Evolutionary conservation across 139 green algal species (phyloP), one percentile per base, ranked within the genome.

Genomic region (Chlorella sp.): DNA sequence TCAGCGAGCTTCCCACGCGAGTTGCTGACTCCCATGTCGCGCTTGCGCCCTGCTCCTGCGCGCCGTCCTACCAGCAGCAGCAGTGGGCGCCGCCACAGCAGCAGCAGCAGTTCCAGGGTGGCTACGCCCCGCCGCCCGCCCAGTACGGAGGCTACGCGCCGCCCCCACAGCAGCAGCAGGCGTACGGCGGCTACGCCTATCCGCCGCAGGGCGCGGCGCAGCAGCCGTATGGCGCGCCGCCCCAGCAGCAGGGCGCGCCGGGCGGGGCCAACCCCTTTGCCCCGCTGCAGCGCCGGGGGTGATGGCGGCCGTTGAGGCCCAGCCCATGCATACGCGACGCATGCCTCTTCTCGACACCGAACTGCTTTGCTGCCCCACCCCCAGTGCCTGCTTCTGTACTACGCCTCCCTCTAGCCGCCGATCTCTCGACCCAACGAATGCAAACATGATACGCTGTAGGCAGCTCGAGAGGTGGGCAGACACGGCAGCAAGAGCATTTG

Each of bases 261-360:
- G 65, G n/a, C 27, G 66, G 62, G 40, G 65, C 46, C 55, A 76
- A 80, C 55, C 65, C 55, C 6, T 74, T 61, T 70, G 33, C 65
- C 0, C 40, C 56, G 25, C 75, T 68, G 66, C 75, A 80, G 75
- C 72, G 72, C 7, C 72, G 35, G 29, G 53, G 53, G 31, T 73
- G 66, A 73, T 62, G 12, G 31, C 29, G 19, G 8, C 12, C 29
- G 14, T 62, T 19, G 53, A n/a, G n/a, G n/a, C n/a, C n/a, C n/a
- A n/a, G n/a, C n/a, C n/a, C n/a, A n/a, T n/a, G n/a, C n/a, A n/a
- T n/a, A n/a, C n/a, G n/a, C n/a, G n/a, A n/a, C n/a, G n/a, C n/a
- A n/a, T n/a, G n/a, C n/a, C n/a, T n/a, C n/a, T n/a, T n/a, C n/a
- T n/a, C n/a, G n/a, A n/a, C n/a, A n/a, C n/a, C n/a, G n/a, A n/a